Percentiles rank a stretch among this genome's conserved stretches.
phyloP scores from a whole-genome alignment of 306 rosid species.

The Corylus avellana region DNA sequence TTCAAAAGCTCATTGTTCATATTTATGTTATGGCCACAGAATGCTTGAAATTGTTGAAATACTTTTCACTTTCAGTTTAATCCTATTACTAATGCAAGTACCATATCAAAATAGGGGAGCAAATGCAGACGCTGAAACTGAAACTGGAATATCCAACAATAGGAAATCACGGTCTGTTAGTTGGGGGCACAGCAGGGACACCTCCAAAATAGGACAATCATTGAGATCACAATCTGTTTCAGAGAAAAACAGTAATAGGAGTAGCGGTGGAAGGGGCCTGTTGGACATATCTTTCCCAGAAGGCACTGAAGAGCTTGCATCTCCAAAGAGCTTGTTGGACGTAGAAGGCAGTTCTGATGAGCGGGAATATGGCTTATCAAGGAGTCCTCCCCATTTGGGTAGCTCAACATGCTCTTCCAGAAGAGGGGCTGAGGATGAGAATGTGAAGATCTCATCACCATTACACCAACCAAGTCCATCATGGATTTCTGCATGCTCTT shows the following conservation, averaged over 20 bases:
- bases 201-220: background rate
- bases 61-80: background rate
- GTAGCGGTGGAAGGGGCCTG: background rate
- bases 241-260: background rate
- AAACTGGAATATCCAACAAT: background rate
- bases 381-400: background rate
- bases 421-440: background rate
- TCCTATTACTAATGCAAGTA: background rate
- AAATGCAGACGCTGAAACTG: background rate
- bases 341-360: constrained; percentile 21
- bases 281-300: background rate
- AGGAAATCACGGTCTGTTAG: too few species aligned
- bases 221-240: background rate
- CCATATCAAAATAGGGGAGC: background rate
- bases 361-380: constrained; percentile 12
- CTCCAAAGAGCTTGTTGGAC: constrained; percentile 23
- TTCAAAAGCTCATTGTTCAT: background rate
- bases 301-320: constrained; percentile 10
- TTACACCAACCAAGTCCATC: background rate
- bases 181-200: background rate
- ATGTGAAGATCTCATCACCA: background rate
- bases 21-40: background rate
- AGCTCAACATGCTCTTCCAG: background rate
- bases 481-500: background rate
- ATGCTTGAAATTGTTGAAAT: background rate